phyloP scores from a whole-genome alignment of 2,329 filamentous ascomycete species.

The Sporothrix schenckii region DNA sequence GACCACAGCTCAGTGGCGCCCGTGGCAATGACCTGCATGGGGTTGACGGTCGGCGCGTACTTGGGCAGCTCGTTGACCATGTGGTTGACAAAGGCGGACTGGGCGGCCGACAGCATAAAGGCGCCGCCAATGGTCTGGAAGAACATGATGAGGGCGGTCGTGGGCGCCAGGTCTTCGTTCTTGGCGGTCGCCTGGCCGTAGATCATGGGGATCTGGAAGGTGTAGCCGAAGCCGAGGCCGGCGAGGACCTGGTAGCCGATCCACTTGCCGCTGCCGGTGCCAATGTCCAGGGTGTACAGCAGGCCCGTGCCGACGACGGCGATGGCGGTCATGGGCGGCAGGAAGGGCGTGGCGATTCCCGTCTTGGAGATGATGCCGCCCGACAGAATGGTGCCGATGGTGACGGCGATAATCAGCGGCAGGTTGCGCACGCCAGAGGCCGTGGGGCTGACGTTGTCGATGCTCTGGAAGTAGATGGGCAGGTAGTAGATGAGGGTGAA shows the following conservation, averaged over 20 bases:
- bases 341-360: constrained; percentile 43
- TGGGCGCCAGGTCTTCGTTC: constrained; percentile 45
- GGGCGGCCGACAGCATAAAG: constrained; percentile 51
- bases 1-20: constrained; percentile 56
- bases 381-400: constrained; percentile 44
- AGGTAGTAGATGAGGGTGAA: constrained; percentile 52
- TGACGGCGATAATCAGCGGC: constrained; percentile 47
- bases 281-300: constrained; percentile 45
- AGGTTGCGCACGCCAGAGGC: constrained; percentile 48
- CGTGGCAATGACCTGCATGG: constrained; percentile 40
- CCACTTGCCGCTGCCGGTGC: constrained; percentile 45
- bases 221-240: constrained; percentile 51
- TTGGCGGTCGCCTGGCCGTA: constrained; percentile 42
- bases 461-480: constrained; percentile 57
- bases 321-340: constrained; percentile 44
- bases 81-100: constrained; percentile 47
- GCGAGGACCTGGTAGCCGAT: constrained; percentile 54
- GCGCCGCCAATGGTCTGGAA: constrained; percentile 53
- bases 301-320: constrained; percentile 45
- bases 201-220: constrained; percentile 52
- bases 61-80: constrained; percentile 40
- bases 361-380: constrained; percentile 43
- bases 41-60: constrained; percentile 32
- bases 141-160: constrained; percentile 48
- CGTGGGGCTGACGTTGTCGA: constrained; percentile 47